These are phyloP conservation scores for Trifolium repens DNA, from an alignment of 306 rosid genomes.

Conservation along the genomic window DNA sequence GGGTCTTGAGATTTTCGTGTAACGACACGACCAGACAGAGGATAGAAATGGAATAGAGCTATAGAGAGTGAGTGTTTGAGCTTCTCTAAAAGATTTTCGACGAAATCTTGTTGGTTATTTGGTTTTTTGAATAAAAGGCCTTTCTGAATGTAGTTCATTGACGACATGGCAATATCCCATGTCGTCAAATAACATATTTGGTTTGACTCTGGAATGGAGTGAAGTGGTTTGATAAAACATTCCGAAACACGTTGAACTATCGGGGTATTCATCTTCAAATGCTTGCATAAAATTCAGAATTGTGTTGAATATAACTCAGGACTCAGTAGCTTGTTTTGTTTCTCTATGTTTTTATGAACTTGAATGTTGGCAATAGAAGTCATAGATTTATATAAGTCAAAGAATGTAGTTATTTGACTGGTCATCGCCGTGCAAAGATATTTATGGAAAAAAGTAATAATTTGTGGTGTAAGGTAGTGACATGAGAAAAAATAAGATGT, in stretches of 20 bases:
- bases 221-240: conserved; percentile 46
- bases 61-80: conserved; percentile 61
- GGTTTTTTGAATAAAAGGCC: conserved; percentile 70
- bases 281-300: no score
- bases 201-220: not conserved
- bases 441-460: no score
- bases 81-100: conserved; percentile 32
- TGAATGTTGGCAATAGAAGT: not conserved
- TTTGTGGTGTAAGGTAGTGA: not conserved
- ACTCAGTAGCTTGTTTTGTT: not conserved
- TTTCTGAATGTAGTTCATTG: conserved; percentile 62
- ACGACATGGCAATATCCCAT: conserved; percentile 55
- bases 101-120: conserved; percentile 31
- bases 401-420: not conserved
- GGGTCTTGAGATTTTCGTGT: conserved; percentile 40
- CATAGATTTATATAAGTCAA: not conserved
- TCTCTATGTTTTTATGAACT: not conserved
- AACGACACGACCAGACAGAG: conserved; percentile 57
- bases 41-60: conserved; percentile 65
- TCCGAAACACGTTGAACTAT: conserved; percentile 30
- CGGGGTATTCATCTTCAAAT: conserved; percentile 5
- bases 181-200: conserved; percentile 43
- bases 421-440: not conserved
- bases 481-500: not conserved
- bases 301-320: not conserved